A percentile compares a stretch with the other conserved stretches of the same genome.
Evolutionary conservation across 2,329 filamentous ascomycete genomes (phyloP).

Genomic region (Scedosporium apiospermum): DNA sequence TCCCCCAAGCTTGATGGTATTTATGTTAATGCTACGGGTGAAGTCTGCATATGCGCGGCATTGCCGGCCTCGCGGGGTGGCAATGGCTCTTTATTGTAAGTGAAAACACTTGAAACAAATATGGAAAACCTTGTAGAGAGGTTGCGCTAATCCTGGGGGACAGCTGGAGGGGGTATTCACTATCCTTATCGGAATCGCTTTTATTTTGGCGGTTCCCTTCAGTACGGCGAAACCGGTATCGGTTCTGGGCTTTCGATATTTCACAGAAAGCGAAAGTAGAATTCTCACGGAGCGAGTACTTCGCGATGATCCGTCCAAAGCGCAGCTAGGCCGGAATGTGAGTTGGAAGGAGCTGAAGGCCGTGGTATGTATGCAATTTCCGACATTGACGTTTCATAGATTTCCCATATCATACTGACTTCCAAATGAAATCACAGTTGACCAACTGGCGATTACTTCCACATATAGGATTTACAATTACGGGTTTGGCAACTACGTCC

Average conservation of each 20-base stretch:
- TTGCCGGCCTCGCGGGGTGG: constrained; percentile 21
- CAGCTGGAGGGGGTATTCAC: constrained; percentile 23
- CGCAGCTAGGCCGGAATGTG: constrained; percentile 18
- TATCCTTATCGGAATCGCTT: constrained; percentile 20
- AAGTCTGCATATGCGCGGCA: constrained; percentile 20
- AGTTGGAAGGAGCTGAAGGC: constrained; percentile 21
- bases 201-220: constrained; percentile 21
- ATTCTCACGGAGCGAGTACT: constrained; percentile 24
- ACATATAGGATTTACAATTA: constrained; percentile 21
- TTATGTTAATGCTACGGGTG: neutral
- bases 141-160: neutral
- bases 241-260: constrained; percentile 19
- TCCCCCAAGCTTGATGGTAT: neutral
- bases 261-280: constrained; percentile 23
- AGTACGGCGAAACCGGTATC: constrained; percentile 19
- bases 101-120: neutral
- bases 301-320: constrained; percentile 25
- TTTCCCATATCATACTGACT: neutral
- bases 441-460: constrained; percentile 27
- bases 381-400: neutral
- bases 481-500: constrained; percentile 18
- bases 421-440: constrained; percentile 13
- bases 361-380: constrained; percentile 16
- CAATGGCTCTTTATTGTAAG: constrained; percentile 23
- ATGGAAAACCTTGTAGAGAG: neutral